These are phyloP conservation scores for Rhizophagus clarus DNA, from an alignment of 192 early-diverging fungal genomes.

Conservation along the genomic window DNA sequence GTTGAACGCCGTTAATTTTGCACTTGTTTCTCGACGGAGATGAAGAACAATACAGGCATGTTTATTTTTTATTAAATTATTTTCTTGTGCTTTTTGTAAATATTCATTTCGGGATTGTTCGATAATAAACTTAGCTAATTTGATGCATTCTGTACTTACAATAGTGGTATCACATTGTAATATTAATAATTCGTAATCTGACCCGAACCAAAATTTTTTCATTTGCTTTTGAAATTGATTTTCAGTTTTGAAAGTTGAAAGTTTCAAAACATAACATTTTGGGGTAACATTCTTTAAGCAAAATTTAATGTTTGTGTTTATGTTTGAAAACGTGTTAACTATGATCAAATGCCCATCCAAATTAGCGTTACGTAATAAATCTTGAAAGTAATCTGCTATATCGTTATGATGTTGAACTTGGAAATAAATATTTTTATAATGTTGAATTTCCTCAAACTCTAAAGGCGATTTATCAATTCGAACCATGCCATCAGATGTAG, in stretches of 20 bases:
- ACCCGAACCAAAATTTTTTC: constrained; percentile 29
- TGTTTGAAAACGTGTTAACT: constrained; percentile 33
- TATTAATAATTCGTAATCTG: constrained; percentile 11
- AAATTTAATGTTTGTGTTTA: constrained; percentile 30
- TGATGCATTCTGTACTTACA: constrained; percentile 27
- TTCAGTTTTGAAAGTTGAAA: constrained; percentile 32
- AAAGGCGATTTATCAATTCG: constrained; percentile 7
- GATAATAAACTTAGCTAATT: constrained; percentile 34
- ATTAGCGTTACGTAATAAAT: background rate
- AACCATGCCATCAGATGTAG: constrained; percentile 29
- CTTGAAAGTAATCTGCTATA: constrained; percentile 18
- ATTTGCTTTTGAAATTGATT: constrained; percentile 29
- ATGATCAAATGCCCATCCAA: constrained; percentile 13
- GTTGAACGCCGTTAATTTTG: background rate
- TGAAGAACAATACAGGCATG: constrained; percentile 35
- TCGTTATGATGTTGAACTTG: constrained; percentile 11
- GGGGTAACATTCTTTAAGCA: background rate
- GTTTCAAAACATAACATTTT: constrained; percentile 24
- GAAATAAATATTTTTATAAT: constrained; percentile 26
- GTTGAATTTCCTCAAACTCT: constrained; percentile 9
- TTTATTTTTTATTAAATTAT: background rate
- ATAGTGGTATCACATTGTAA: constrained; percentile 33
- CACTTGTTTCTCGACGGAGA: constrained; percentile 4
- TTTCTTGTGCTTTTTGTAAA: background rate
- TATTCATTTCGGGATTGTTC: constrained; percentile 30